Percentiles rank a stretch among this genome's conserved stretches.
Evolutionary conservation across 2,329 filamentous ascomycete genomes (phyloP).

Genomic region (Pezicula neosporulosa): DNA sequence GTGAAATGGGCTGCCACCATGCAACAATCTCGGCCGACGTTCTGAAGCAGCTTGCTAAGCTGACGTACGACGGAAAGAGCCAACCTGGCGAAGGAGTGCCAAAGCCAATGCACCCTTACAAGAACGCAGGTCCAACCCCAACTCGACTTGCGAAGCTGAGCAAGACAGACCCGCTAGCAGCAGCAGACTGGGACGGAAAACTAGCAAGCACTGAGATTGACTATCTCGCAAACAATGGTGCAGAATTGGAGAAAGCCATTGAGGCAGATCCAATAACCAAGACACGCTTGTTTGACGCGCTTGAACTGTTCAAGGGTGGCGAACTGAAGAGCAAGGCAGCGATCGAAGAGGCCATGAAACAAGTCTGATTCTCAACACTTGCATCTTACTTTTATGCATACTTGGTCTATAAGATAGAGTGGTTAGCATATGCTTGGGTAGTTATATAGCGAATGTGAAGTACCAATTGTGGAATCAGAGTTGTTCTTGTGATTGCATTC

Average conservation of each 20-base stretch:
- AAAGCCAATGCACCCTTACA: slow-evolving; percentile 38
- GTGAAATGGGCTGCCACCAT: slow-evolving; percentile 42
- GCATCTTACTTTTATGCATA: neutral
- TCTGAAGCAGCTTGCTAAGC: slow-evolving; percentile 34
- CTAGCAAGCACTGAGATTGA: slow-evolving; percentile 37
- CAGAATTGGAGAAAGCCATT: slow-evolving; percentile 38
- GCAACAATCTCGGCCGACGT: slow-evolving; percentile 39
- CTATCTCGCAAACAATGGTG: slow-evolving; percentile 43
- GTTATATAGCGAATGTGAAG: neutral
- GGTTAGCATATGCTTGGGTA: neutral
- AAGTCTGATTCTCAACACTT: slow-evolving; percentile 8
- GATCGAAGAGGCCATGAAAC: slow-evolving; percentile 31
- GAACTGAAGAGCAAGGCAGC: slow-evolving; percentile 35
- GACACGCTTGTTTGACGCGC: slow-evolving; percentile 34
- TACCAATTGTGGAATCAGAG: too few relatives aligned
- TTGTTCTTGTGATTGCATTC: too few relatives aligned
- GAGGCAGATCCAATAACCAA: slow-evolving; percentile 33
- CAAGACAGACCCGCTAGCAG: slow-evolving; percentile 36
- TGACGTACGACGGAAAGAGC: slow-evolving; percentile 32
- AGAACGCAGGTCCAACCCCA: slow-evolving; percentile 28
- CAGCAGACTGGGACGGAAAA: slow-evolving; percentile 34
- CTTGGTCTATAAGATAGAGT: slow-evolving; percentile 1
- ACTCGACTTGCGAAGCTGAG: slow-evolving; percentile 32
- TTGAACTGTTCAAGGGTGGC: slow-evolving; percentile 37
- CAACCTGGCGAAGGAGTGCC: slow-evolving; percentile 35